Conservation (phyloP, 1,284 basidiomycete species). For the Cryptococcus jaspeensis region DNA sequence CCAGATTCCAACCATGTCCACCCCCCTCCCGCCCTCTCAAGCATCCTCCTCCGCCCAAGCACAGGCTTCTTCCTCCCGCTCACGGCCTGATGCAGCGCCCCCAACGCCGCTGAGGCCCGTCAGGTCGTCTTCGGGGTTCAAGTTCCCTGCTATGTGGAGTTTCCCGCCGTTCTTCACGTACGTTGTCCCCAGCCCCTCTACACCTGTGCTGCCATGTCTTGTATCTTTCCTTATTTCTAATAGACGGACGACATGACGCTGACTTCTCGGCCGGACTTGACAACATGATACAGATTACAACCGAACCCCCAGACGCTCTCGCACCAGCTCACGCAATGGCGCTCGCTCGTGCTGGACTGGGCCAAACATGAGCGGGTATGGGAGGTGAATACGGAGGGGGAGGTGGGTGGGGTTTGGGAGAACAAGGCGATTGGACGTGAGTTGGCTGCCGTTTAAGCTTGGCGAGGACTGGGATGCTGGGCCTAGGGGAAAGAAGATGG, state of each 20-base stretch:
- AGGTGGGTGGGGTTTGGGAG: slow-evolving; percentile 38
- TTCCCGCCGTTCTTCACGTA: slow-evolving; percentile 59
- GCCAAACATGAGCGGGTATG: slow-evolving; percentile 51
- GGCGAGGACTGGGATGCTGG: not conserved
- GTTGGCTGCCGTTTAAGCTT: slow-evolving; percentile 12
- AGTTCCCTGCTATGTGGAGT: slow-evolving; percentile 54
- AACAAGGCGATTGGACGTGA: slow-evolving; percentile 48
- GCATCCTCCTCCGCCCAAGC: not conserved
- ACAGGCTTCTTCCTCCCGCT: not conserved
- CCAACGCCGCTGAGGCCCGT: slow-evolving; percentile 28
- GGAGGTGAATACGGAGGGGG: slow-evolving; percentile 47
- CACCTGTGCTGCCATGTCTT: too few relatives aligned
- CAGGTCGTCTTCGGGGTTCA: slow-evolving; percentile 42
- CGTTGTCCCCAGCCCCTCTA: slow-evolving; percentile 19
- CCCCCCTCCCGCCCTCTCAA: not conserved
- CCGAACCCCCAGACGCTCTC: slow-evolving; percentile 54
- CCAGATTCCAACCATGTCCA: not conserved
- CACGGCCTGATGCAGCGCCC: not conserved
- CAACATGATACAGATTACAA: slow-evolving; percentile 44
- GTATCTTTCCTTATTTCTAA: not conserved
- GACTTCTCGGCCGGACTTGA: too few relatives aligned
- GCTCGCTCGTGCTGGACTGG: slow-evolving; percentile 51
- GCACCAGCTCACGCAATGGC: slow-evolving; percentile 55
- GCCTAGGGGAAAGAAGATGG: too few relatives aligned
- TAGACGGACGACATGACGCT: too few relatives aligned